A percentile compares a stretch with the other conserved stretches of the same genome.
Evolutionary conservation across 306 rosid genomes (phyloP).

Genomic region (Chamaecrista fasciculata): DNA sequence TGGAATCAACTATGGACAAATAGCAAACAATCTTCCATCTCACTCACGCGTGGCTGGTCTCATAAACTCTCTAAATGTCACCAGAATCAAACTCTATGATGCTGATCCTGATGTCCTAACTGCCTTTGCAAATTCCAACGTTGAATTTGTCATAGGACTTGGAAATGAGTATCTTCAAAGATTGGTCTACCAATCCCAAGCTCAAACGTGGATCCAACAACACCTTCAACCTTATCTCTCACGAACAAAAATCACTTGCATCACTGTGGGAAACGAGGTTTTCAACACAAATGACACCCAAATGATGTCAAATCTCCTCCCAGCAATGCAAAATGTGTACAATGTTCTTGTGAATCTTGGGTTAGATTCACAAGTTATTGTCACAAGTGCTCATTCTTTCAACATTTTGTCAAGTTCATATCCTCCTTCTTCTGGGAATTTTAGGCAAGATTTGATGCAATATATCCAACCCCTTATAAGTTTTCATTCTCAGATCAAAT

Average conservation of each 20-base stretch:
- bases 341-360: conserved; percentile 67
- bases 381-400: conserved; percentile 79
- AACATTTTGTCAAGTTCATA: conserved; percentile 49
- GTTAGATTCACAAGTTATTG: conserved; percentile 57
- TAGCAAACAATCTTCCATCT: conserved; percentile 81
- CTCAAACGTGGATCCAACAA: conserved; percentile 70
- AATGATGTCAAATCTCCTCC: conserved; percentile 50
- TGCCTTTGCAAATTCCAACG: conserved; percentile 69
- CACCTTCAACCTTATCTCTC: conserved; percentile 61
- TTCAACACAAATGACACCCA: conserved; percentile 42
- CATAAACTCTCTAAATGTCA: conserved; percentile 61
- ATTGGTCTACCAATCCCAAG: conserved; percentile 61
- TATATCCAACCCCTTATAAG: conserved; percentile 62
- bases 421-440: conserved; percentile 82
- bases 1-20: conserved; percentile 96
- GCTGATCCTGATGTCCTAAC: conserved; percentile 81
- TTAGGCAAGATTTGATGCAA: conserved; percentile 47
- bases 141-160: conserved; percentile 74
- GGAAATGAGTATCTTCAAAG: conserved; percentile 57
- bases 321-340: conserved; percentile 76
- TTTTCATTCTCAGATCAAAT: conserved; percentile 59
- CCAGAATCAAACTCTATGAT: conserved; percentile 81
- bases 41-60: conserved; percentile 63
- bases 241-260: conserved; percentile 67
- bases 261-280: conserved; percentile 78